Evolutionary conservation across 163 green algal species (phyloP), one percentile per base, ranked within the genome.

Genomic region (Chlamydomonas reinhardtii): DNA sequence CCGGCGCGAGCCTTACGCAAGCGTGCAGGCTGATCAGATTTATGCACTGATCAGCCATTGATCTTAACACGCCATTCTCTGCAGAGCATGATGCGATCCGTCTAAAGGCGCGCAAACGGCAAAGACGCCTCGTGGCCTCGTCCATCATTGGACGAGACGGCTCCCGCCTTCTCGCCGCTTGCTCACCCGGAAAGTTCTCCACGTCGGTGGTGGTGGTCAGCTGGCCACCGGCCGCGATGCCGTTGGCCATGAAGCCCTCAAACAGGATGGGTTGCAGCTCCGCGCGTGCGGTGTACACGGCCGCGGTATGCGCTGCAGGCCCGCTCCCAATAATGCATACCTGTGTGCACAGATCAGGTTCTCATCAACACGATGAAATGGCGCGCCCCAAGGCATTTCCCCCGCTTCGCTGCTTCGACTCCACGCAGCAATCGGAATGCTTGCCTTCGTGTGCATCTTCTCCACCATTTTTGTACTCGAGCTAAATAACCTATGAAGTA

Each of bases 171-270:
- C 22, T 34, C 1, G 65, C 17, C 29, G 65, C 4, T 4, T 75
- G 19, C 65, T 35, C 32, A 86, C 79, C 89, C 29, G 89, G 89
- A 59, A 92, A 92, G 85, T 92, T 92, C 69, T 97, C 94, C 31
- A 93, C 91, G 52, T 94, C 91, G 20, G 96, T 98, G 0, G 97
- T 99, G 11, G 96, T 99, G n/a, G 96, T 99, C 34, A 99, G 89
- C 91, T 99, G 96, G 3, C 97, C 97, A 25, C 96, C 96, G 37
- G 96, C 94, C 32, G 95, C 94, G 62, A 98, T 97, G 74, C 95
- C 96, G 76, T 98, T 97, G 15, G 95, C 95, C 66, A 98, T 90
- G 84, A 94, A 97, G 1, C 96, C 96, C 86, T 98, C 96, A 89
- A 99, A 96, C 32, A 99, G 83, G 19, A 98, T 82, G 16, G 96